Evolutionary conservation across 2,329 filamentous ascomycete species (phyloP).

Genomic region (Hymenoscyphus fructigenus): DNA sequence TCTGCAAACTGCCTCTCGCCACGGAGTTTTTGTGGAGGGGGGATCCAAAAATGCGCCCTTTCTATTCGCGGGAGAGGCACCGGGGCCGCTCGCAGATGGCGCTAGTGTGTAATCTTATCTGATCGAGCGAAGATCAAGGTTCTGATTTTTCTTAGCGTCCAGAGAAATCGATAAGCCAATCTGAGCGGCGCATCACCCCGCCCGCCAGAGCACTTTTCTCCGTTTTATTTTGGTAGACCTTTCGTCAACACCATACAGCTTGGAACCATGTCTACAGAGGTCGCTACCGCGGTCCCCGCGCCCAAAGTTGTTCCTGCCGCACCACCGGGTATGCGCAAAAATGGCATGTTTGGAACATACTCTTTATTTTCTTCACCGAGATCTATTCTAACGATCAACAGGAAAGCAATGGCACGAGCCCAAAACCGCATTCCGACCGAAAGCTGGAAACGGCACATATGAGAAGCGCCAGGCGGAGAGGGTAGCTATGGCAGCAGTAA

Average conservation of each 20-base stretch:
- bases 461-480: slow-evolving; percentile 72
- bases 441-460: slow-evolving; percentile 73
- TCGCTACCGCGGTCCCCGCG: slow-evolving; percentile 15
- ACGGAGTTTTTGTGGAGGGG: neutral
- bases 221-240: neutral
- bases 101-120: slow-evolving; percentile 17
- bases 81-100: neutral
- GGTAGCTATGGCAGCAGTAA: slow-evolving; percentile 70
- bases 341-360: slow-evolving; percentile 55
- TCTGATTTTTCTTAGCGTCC: slow-evolving; percentile 8
- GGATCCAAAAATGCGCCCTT: neutral
- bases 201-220: neutral
- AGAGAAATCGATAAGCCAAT: slow-evolving; percentile 11
- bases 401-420: slow-evolving; percentile 92
- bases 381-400: slow-evolving; percentile 40
- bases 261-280: slow-evolving; percentile 30
- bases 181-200: neutral
- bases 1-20: neutral
- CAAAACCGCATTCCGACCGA: slow-evolving; percentile 83
- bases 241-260: neutral
- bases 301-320: slow-evolving; percentile 7
- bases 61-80: neutral
- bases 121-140: slow-evolving; percentile 8
- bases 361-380: neutral
- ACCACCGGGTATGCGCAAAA: slow-evolving; percentile 69